Evolutionary conservation across 2,329 filamentous ascomycete genomes (phyloP).

Genomic region (Aspergillus niger): DNA sequence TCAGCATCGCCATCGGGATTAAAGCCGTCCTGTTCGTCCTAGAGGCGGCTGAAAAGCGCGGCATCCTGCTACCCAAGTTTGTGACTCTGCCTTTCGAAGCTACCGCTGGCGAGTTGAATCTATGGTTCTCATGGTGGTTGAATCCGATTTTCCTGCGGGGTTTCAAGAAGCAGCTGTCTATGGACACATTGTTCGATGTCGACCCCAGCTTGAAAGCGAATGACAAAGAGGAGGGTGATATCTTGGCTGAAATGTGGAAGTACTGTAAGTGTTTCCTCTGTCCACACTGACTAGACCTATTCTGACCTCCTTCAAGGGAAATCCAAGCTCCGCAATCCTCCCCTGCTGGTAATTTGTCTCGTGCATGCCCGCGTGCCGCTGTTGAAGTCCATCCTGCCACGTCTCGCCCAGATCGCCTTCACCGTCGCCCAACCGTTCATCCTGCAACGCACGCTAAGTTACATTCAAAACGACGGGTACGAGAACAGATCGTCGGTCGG

Average conservation of each 20-base stretch:
- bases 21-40: neutral
- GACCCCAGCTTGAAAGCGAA: neutral
- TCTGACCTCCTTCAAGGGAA: neutral
- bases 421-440: conserved; percentile 52
- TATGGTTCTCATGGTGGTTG: neutral
- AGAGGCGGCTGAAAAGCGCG: neutral
- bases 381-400: conserved; percentile 35
- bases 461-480: conserved; percentile 26
- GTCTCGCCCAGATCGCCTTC: conserved; percentile 45
- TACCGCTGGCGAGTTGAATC: neutral
- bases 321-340: neutral
- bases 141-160: neutral
- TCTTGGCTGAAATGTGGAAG: neutral
- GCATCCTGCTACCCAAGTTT: neutral
- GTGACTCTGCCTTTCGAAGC: neutral
- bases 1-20: neutral
- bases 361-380: neutral
- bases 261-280: neutral
- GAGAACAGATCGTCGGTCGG: neutral
- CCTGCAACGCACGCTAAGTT: conserved; percentile 24
- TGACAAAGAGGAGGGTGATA: neutral
- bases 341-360: neutral
- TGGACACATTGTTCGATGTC: neutral
- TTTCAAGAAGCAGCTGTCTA: neutral
- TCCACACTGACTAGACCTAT: neutral